phyloP scores from a whole-genome alignment of 331 rosid species.

The Rhamnella rubrinervis region DNA sequence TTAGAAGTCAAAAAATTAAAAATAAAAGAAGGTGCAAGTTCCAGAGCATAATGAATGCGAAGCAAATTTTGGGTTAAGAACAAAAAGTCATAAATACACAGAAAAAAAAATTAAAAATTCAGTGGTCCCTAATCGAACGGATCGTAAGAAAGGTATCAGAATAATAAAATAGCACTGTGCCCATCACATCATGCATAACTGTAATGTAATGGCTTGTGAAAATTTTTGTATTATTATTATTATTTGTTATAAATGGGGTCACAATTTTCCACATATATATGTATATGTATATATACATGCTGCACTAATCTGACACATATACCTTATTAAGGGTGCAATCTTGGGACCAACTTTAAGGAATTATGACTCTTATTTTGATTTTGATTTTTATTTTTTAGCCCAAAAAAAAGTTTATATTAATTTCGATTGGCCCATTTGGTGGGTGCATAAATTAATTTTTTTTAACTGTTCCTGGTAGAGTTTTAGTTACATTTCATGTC shows the following conservation, averaged over 20 bases:
- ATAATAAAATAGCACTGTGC: constrained; percentile 19
- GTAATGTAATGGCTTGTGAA: not conserved
- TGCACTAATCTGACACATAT: constrained; percentile 33
- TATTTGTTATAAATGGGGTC: not conserved
- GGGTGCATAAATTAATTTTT: constrained; percentile 14
- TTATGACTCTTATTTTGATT: constrained; percentile 8
- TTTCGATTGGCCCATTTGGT: constrained; percentile 19
- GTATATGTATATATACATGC: not conserved
- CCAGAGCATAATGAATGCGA: constrained; percentile 25
- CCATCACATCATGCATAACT: constrained; percentile 36
- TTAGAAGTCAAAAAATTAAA: not conserved
- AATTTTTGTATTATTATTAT: not conserved
- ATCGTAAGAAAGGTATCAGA: constrained; percentile 41
- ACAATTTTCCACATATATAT: constrained; percentile 12
- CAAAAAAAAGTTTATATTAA: not conserved
- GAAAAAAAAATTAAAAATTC: constrained; percentile 19
- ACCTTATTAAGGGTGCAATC: constrained; percentile 23
- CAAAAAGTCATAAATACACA: constrained; percentile 35
- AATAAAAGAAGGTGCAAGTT: constrained; percentile 24
- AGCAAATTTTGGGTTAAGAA: constrained; percentile 30
- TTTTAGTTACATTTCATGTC: no score
- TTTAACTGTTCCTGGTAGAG: no score
- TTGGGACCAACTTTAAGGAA: constrained; percentile 35
- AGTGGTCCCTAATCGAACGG: constrained; percentile 59
- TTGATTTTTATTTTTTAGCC: no score